Evolutionary conservation across 1,284 basidiomycete genomes (phyloP).

Genomic region (Leccinum fuscescens): DNA sequence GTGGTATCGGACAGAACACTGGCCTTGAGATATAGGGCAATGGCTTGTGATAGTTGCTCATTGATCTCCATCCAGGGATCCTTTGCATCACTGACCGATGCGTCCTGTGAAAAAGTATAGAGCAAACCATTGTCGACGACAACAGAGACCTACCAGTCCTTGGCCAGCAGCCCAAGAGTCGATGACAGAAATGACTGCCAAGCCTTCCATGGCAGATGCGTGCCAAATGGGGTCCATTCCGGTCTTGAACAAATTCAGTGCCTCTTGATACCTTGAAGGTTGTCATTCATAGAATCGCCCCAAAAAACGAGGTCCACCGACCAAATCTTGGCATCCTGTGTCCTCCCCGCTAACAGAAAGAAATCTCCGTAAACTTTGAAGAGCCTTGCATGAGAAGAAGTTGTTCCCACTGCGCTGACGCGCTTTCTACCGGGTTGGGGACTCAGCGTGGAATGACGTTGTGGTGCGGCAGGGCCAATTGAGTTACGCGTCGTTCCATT

Average conservation of each 20-base stretch:
- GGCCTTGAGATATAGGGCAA: slow-evolving; percentile 59
- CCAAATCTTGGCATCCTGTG: slow-evolving; percentile 79
- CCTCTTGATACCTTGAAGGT: slow-evolving; percentile 76
- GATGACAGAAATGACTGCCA: slow-evolving; percentile 74
- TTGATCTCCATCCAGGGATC: slow-evolving; percentile 70
- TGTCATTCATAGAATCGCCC: slow-evolving; percentile 24
- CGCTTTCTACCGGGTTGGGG: slow-evolving; percentile 55
- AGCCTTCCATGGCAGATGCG: slow-evolving; percentile 80
- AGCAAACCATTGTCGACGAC: slow-evolving; percentile 9
- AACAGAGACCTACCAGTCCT: slow-evolving; percentile 53
- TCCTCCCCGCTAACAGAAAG: slow-evolving; percentile 79
- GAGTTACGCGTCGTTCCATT: slow-evolving; percentile 53
- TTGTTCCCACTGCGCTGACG: slow-evolving; percentile 56
- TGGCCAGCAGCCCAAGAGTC: slow-evolving; percentile 80
- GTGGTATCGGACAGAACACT: slow-evolving; percentile 53
- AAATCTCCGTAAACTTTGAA: slow-evolving; percentile 89
- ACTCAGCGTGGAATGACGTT: slow-evolving; percentile 51
- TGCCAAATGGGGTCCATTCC: slow-evolving; percentile 84
- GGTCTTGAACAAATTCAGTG: slow-evolving; percentile 67
- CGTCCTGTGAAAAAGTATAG: slow-evolving; percentile 41
- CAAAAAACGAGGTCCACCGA: slow-evolving; percentile 36
- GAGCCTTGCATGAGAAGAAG: slow-evolving; percentile 75
- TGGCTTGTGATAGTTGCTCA: slow-evolving; percentile 68
- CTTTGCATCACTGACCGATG: slow-evolving; percentile 45
- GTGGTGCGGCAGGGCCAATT: slow-evolving; percentile 40